Base-by-base conservation (phyloP, 305 asterid genomes). In the Coffea humblotiana region DNA sequence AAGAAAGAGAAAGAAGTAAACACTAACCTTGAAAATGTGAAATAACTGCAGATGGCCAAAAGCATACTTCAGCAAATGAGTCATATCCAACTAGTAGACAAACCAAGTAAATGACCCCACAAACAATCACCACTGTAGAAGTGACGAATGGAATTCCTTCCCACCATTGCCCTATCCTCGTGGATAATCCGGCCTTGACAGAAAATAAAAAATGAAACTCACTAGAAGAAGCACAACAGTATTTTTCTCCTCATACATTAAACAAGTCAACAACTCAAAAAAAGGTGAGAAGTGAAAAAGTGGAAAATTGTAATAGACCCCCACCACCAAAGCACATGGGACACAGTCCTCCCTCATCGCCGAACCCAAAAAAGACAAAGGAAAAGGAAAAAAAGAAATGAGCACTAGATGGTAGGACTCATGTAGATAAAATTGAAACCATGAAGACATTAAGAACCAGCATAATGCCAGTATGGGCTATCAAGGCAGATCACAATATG, bases 151-250 rank as follows among this genome's bases (percentile, higher is more conserved):
- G 99, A 80, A 94, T 95, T 82, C 90, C 93, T 77, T 92, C 97
- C 99, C 98, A 95, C 98, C 98, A 95, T 76, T 91, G 97, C 77
- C 90, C 87, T 80, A 92, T 52, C 87, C 99, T 90, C 65, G 98
- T 94, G 48, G 87, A 88, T 74, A 94, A 77, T 75, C 98, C 97
- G 18, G 98, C 97, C 97, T 94, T 81, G 72, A 84, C 72, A 58
- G 82, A 83, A 82, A 37, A 37, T 37, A 37, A 75, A 83, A 66
- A 71, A 47, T 47, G 72, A 67, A 63, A 12, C 32, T 52, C 13
- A 78, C 56, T 15, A 54, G 25, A 72, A 56, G 47, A 75, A 63
- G 63, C 56, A 23, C 25, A 27, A 25, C 45, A 77, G 58, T 27
- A 49, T 32, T 35, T 67, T 47, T 60, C 49, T n/a, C 40, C 71